A percentile compares a stretch with the other conserved stretches of the same genome.
These are phyloP conservation scores for Phytophthora citrophthora DNA, from an alignment of 352 stramenopile genomes.

Conservation along the genomic window DNA sequence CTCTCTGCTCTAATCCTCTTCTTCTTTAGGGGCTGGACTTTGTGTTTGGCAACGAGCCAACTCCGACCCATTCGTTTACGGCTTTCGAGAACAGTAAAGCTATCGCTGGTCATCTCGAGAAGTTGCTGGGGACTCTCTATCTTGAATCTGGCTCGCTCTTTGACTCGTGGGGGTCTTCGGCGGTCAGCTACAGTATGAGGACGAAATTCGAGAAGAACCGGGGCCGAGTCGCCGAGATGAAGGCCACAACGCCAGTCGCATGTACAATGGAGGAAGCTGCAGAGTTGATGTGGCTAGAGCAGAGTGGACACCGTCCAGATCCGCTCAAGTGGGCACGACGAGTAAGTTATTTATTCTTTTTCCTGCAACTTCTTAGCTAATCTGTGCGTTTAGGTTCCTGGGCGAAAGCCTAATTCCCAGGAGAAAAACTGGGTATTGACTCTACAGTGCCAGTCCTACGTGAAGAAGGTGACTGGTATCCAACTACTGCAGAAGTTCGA, in stretches of 20 bases:
- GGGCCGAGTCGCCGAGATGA: conserved; percentile 17
- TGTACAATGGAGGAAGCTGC: conserved; percentile 16
- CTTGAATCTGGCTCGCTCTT: conserved; percentile 8
- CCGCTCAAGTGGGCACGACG: conserved; percentile 21
- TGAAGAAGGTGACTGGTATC: conserved; percentile 20
- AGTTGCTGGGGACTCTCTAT: conserved; percentile 8
- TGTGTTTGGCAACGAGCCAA: conserved; percentile 14
- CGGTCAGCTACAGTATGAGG: conserved; percentile 2
- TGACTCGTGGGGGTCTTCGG: not conserved
- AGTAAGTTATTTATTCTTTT: conserved; percentile 9
- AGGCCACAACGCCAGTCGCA: conserved; percentile 16
- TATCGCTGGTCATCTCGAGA: conserved; percentile 13
- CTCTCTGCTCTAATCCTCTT: not conserved
- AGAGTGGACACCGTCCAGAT: conserved; percentile 19
- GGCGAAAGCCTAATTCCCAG: conserved; percentile 10
- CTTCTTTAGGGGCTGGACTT: conserved; percentile 13
- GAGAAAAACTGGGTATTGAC: conserved; percentile 29
- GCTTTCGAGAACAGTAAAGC: conserved; percentile 23
- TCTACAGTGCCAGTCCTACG: conserved; percentile 7
- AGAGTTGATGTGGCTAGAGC: conserved; percentile 15
- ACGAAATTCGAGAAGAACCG: conserved; percentile 4
- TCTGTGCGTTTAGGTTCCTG: conserved; percentile 1
- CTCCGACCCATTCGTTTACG: not conserved
- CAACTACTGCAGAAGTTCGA: conserved; percentile 29
- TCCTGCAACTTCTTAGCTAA: not conserved